Evolutionary conservation across 2,329 filamentous ascomycete species (phyloP).

Genomic region (Ophiostoma sp.): DNA sequence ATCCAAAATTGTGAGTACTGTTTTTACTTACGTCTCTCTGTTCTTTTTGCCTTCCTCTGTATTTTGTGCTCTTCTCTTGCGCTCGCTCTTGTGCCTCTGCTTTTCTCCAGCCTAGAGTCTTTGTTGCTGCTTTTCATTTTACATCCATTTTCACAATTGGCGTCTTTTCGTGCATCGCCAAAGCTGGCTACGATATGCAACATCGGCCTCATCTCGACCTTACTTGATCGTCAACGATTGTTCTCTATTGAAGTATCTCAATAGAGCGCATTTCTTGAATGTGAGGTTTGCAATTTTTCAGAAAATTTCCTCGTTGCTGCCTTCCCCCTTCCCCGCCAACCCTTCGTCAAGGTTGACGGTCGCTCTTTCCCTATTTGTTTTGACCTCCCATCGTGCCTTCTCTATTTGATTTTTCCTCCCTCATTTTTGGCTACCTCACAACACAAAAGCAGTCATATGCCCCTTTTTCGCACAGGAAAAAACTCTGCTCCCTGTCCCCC

Average conservation of each 20-base stretch:
- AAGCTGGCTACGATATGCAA: background rate
- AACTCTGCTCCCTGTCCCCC: background rate
- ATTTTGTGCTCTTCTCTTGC: background rate
- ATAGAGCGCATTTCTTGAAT: background rate
- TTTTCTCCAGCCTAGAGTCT: background rate
- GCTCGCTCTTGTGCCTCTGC: background rate
- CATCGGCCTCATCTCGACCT: background rate
- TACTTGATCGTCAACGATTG: background rate
- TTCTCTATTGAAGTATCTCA: background rate
- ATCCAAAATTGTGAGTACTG: constrained; percentile 38
- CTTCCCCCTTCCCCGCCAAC: background rate
- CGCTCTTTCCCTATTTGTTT: constrained; percentile 4
- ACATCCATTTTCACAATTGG: background rate
- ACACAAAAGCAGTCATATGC: background rate
- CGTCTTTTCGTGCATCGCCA: too few relatives aligned
- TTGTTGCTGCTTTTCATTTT: background rate
- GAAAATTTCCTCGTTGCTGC: background rate
- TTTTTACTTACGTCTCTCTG: background rate
- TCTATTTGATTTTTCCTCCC: background rate
- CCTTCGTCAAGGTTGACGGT: background rate
- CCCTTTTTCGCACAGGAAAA: background rate
- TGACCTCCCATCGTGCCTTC: background rate
- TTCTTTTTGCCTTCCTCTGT: background rate
- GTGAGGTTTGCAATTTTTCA: background rate
- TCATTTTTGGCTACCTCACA: background rate